A percentile compares a stretch with the other conserved stretches of the same genome.
These are phyloP conservation scores for Polysphondylium violaceum DNA, from an alignment of 78 protist genomes.

Conservation along the genomic window DNA sequence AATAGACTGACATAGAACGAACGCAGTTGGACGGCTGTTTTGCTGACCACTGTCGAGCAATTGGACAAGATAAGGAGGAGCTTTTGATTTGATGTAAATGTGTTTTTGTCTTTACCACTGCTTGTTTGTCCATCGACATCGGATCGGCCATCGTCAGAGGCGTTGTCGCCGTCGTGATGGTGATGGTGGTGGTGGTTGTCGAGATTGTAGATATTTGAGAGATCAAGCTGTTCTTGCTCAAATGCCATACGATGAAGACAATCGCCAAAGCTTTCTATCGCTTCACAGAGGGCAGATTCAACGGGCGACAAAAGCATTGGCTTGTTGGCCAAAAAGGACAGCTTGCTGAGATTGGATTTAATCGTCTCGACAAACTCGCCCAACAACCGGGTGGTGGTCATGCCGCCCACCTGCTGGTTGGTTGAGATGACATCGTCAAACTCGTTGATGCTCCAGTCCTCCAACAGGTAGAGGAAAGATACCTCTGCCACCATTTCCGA, in stretches of 20 bases:
- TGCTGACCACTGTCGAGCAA: slow-evolving; percentile 60
- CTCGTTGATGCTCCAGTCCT: slow-evolving; percentile 57
- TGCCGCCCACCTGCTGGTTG: slow-evolving; percentile 65
- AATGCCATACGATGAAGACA: slow-evolving; percentile 62
- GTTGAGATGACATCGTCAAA: slow-evolving; percentile 12
- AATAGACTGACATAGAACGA: slow-evolving; percentile 42
- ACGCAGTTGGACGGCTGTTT: slow-evolving; percentile 56
- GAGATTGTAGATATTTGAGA: not conserved
- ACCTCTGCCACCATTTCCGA: slow-evolving; percentile 74
- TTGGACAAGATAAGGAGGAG: slow-evolving; percentile 42
- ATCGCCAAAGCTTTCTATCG: slow-evolving; percentile 71
- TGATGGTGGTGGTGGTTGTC: not conserved
- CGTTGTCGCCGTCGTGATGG: not conserved
- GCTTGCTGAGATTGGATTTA: slow-evolving; percentile 2
- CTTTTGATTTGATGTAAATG: slow-evolving; percentile 11
- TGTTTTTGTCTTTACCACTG: too few relatives aligned
- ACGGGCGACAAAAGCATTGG: slow-evolving; percentile 32
- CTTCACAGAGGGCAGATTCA: slow-evolving; percentile 58
- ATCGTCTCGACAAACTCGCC: slow-evolving; percentile 36
- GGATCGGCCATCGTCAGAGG: not conserved
- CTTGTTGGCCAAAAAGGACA: slow-evolving; percentile 22
- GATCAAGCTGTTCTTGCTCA: not conserved
- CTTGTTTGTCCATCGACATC: not conserved
- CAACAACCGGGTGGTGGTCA: slow-evolving; percentile 55
- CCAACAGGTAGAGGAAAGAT: slow-evolving; percentile 65